A percentile compares a stretch with the other conserved stretches of the same genome.
These are phyloP conservation scores for Tetraselmis chui DNA, from an alignment of 139 green algal species.

Conservation along the genomic window DNA sequence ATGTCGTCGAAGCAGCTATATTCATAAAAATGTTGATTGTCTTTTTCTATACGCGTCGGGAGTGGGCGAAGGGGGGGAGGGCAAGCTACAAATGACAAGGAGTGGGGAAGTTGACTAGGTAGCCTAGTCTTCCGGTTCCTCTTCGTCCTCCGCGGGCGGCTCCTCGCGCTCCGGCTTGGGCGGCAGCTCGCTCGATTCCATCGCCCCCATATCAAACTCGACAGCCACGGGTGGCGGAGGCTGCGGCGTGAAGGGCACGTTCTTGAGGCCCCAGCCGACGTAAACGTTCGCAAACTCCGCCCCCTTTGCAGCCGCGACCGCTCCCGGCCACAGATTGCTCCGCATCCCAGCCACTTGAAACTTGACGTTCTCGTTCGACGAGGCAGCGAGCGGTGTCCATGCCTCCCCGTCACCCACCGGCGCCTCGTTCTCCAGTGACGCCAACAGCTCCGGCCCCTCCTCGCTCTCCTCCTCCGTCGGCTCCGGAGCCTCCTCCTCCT, in stretches of 20 bases:
- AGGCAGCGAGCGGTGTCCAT: conserved; percentile 32
- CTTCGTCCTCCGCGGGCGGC: conserved; percentile 39
- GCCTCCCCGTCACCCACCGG: conserved; percentile 22
- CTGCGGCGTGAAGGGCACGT: conserved; percentile 49
- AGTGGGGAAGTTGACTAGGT: neutral
- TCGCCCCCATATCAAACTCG: conserved; percentile 48
- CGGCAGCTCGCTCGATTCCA: conserved; percentile 61
- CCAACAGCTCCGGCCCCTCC: conserved; percentile 56
- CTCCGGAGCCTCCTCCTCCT: neutral
- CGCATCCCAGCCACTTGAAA: conserved; percentile 51
- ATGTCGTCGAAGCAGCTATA: no score
- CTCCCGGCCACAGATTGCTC: conserved; percentile 68
- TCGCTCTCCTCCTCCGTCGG: conserved; percentile 50
- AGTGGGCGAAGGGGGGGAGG: neutral
- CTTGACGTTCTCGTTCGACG: conserved; percentile 34
- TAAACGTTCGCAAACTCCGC: conserved; percentile 65
- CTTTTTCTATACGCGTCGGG: neutral
- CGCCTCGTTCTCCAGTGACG: conserved; percentile 39
- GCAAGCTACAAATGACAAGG: no score
- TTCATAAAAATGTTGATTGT: no score
- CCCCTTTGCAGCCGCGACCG: conserved; percentile 35
- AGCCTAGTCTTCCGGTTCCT: conserved; percentile 4
- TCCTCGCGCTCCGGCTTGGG: conserved; percentile 39
- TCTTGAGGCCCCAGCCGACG: conserved; percentile 76
- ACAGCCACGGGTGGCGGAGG: conserved; percentile 49